Evolutionary conservation across 345 rosid genomes (phyloP), one percentile per base, ranked within the genome.

Genomic region (Camelina hispida): DNA sequence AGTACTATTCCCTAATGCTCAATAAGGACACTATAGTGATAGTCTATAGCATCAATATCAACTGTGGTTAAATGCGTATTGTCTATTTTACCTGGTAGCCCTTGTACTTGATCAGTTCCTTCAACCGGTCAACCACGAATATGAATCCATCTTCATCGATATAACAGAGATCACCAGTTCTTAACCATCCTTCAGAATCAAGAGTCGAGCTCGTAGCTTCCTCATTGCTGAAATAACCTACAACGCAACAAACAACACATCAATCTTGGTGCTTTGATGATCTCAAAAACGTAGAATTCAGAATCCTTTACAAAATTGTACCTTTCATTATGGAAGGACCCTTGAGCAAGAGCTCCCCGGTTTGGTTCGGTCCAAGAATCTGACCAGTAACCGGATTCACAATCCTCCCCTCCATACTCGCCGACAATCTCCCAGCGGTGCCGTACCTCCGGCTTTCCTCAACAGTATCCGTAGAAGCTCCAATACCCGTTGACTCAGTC

Each of bases 131-230:
- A 2, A 92, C 99, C 40, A 92, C 81, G 30, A 87, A 92, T 51
- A 95, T 79, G 81, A 84, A 89, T 40, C 99, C 97, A 69, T 90
- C 93, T 4, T 87, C 93, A 34, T 92, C 97, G 7, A 92, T 83
- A 76, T 87, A 92, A 69, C 97, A 92, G 11, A 95, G 79, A 79
- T 92, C 97, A 23, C 99, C 99, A n/a, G 99, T 95, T 77, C 87
- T 90, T 56, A 95, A 72, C 97, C 99, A 95, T 75, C 97, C 99
- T 37, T 89, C 87, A 0, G 91, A 84, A 80, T 87, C 92, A 56
- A 95, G 74, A 20, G 97, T 88, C 3, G 88, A 84, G 22, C 86
- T 69, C 23, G 97, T 95, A 4, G 97, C 97, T 76, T 92, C 93
- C 22, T 78, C 72, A 60, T 95, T 92, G 32, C 87, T 75, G 8